A percentile compares a stretch with the other conserved stretches of the same genome.
phyloP scores from a whole-genome alignment of 495 filamentous ascomycete genomes.

The Neurospora pannonica region DNA sequence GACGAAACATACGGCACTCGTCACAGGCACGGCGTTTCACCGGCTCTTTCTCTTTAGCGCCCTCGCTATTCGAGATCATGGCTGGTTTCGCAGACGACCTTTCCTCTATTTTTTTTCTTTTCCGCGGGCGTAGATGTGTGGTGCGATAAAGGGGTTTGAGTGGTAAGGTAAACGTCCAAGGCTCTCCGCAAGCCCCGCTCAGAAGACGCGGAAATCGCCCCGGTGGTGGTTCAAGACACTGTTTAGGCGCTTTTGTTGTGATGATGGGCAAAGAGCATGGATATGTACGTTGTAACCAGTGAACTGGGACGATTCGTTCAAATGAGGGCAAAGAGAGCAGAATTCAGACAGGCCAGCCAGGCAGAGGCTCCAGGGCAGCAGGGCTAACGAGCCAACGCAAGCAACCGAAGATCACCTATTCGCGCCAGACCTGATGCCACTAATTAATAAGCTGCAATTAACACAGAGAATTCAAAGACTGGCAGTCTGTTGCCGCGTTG shows the following conservation, averaged over 20 bases:
- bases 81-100: background rate
- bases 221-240: background rate
- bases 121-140: background rate
- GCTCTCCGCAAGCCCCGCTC: background rate
- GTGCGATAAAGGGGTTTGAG: background rate
- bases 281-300: background rate
- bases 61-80: background rate
- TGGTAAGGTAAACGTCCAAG: background rate
- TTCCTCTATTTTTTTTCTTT: background rate
- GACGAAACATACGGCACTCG: constrained; percentile 47
- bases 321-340: background rate
- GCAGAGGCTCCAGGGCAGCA: background rate
- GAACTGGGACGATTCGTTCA: background rate
- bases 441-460: background rate
- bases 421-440: background rate
- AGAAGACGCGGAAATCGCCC: background rate
- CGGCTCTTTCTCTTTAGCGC: background rate
- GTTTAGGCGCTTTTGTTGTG: background rate
- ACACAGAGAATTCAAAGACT: background rate
- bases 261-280: background rate
- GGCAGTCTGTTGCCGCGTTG: background rate
- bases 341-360: background rate
- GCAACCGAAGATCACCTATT: background rate
- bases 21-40: constrained; percentile 50
- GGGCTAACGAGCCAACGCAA: background rate